Conservation (phyloP, 345 rosid genomes). For the Pistacia vera region DNA sequence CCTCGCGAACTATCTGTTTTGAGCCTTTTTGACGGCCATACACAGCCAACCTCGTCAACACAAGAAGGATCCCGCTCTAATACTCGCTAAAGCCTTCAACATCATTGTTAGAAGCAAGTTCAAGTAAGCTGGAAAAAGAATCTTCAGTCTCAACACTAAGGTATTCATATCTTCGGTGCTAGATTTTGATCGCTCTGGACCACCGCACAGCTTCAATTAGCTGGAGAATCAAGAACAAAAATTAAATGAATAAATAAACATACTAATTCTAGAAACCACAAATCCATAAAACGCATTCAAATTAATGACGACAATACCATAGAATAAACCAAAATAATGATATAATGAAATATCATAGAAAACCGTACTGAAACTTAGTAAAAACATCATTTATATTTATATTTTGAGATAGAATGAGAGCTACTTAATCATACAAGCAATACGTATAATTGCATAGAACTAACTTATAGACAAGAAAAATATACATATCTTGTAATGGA, state of each 20-base stretch:
- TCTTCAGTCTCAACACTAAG: conserved; percentile 31
- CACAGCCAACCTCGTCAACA: conserved; percentile 36
- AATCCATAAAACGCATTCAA: not conserved
- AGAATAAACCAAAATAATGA: not conserved
- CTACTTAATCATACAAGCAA: not conserved
- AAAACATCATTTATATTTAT: not conserved
- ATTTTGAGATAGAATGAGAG: not conserved
- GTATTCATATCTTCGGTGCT: conserved; percentile 26
- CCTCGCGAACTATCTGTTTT: conserved; percentile 49
- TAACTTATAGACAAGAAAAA: too few species aligned
- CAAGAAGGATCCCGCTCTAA: conserved; percentile 35
- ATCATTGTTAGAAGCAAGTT: conserved; percentile 51
- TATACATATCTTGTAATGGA: too few species aligned
- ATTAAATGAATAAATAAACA: not conserved
- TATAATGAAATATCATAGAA: not conserved
- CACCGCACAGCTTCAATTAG: conserved; percentile 35
- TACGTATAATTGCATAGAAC: not conserved
- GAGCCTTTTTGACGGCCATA: conserved; percentile 43
- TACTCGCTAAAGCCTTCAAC: conserved; percentile 33
- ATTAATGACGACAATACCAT: too few species aligned
- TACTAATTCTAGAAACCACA: not conserved
- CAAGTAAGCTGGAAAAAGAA: conserved; percentile 43
- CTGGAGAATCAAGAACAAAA: conserved; percentile 16
- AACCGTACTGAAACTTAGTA: not conserved
- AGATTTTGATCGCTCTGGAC: conserved; percentile 28